Percentiles rank a stretch among this genome's conserved stretches.
These are phyloP conservation scores for Furcasterigmium furcatum DNA, from an alignment of 2,329 filamentous ascomycete species.

Conservation along the genomic window DNA sequence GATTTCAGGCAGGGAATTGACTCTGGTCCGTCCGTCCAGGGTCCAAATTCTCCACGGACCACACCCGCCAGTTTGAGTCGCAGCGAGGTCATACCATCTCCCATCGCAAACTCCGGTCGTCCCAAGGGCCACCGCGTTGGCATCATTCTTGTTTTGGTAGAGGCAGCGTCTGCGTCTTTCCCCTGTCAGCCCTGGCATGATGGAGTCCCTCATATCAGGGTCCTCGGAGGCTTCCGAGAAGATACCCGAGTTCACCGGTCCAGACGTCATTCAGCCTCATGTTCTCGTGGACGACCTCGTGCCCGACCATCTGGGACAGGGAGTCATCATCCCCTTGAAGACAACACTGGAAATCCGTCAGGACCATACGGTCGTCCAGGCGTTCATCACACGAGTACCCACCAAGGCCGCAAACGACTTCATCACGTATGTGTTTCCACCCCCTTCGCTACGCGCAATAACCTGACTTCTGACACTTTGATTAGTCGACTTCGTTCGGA, in stretches of 20 bases:
- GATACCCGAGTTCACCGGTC: conserved; percentile 10
- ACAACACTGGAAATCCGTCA: conserved; percentile 61
- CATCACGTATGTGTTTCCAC: conserved; percentile 57
- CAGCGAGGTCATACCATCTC: too few species aligned
- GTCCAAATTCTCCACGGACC: too few species aligned
- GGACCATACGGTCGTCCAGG: conserved; percentile 55
- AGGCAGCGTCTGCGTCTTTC: not conserved
- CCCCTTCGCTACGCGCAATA: too few species aligned
- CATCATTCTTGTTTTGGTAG: not conserved
- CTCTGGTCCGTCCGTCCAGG: too few species aligned
- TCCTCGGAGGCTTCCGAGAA: conserved; percentile 4
- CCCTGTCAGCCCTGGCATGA: not conserved
- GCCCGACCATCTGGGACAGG: conserved; percentile 31
- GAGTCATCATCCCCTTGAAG: conserved; percentile 59
- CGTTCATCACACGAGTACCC: conserved; percentile 70
- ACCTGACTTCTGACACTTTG: conserved; percentile 17
- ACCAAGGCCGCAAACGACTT: conserved; percentile 69
- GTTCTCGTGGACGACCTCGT: conserved; percentile 32
- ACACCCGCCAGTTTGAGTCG: too few species aligned
- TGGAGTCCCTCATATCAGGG: not conserved
- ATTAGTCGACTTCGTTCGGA: conserved; percentile 40
- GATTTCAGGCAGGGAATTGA: too few species aligned
- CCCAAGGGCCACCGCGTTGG: not conserved
- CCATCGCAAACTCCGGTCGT: too few species aligned
- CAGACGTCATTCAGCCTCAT: conserved; percentile 12